Base-by-base conservation (phyloP, 2,329 filamentous ascomycete genomes). In the Trichoderma gracile region DNA sequence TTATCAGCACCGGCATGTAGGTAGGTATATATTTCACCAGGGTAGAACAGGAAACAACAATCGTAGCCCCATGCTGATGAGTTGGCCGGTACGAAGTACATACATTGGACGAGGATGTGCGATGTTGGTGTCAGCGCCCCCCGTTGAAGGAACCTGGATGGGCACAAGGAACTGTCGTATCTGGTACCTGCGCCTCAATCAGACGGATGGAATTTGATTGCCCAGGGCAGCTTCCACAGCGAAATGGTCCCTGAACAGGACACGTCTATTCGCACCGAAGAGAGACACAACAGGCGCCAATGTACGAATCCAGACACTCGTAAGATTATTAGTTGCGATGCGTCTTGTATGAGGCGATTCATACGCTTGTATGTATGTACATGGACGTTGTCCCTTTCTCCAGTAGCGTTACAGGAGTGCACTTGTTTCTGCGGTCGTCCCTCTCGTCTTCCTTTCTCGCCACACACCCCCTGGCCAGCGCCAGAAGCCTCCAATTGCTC, bases 401-500 rank as follows among this genome's bases (percentile, higher is more conserved):
- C 8, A 21, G 42, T 25, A 50, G 45, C 56, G 56, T 40, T 38
- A 25, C 56, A 25, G 56, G 33, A 10, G 33, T 38, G 33, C 33
- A 38, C 33, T 38, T 38, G 33, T 38, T 38, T 38, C 33, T 38
- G 33, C 33, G 33, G 33, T 38, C 33, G 33, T 38, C 33, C 5
- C 9, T 3, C 10, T 14, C 33, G 45, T 33, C 19, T 27, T 9
- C 9, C 30, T 14, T 27, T 46, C 25, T 65, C 56, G 56, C 63
- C 38, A 45, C 63, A 65, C 63, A 15, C 63, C 56, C 52, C 49
- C 42, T 27, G 46, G 27, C 40, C 52, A 27, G 45, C 40, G 15
- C 25, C 23, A 38, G 49, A 19, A 21, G 33, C 63, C 54, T 64
- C 56, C 61, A 64, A 59, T 46, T 60, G 54, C 61, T 64, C 61